A percentile compares a stretch with the other conserved stretches of the same genome.
These are phyloP conservation scores for Sporormia fimetaria DNA, from an alignment of 495 filamentous ascomycete genomes.

Conservation along the genomic window DNA sequence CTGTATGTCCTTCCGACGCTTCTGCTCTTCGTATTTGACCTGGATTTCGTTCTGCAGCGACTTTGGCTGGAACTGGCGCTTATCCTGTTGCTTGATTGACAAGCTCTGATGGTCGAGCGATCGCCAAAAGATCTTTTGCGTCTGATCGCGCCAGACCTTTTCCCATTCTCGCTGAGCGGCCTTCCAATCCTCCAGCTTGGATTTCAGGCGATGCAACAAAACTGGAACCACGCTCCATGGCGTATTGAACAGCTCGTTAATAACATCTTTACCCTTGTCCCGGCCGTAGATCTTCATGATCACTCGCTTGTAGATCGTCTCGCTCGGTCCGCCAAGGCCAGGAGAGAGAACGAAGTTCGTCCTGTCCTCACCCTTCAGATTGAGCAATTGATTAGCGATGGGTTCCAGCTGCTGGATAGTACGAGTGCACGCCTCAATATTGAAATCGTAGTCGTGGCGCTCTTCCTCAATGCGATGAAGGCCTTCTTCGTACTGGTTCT, in stretches of 20 bases:
- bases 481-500: slow-evolving; percentile 86
- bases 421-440: slow-evolving; percentile 84
- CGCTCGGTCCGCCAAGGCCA: slow-evolving; percentile 83
- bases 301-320: slow-evolving; percentile 89
- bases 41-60: slow-evolving; percentile 75
- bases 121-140: slow-evolving; percentile 80
- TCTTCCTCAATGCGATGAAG: slow-evolving; percentile 96
- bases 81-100: slow-evolving; percentile 69
- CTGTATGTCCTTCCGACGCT: slow-evolving; percentile 50
- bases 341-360: slow-evolving; percentile 61
- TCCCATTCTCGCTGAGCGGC: slow-evolving; percentile 96
- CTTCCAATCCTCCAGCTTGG: slow-evolving; percentile 94
- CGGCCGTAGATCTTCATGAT: slow-evolving; percentile 97
- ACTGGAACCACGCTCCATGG: slow-evolving; percentile 78
- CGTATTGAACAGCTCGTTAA: slow-evolving; percentile 66
- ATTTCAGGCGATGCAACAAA: slow-evolving; percentile 74
- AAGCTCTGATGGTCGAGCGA: slow-evolving; percentile 94
- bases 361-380: slow-evolving; percentile 59
- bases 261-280: slow-evolving; percentile 69
- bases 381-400: slow-evolving; percentile 74
- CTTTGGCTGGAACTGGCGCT: slow-evolving; percentile 80
- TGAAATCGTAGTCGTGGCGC: slow-evolving; percentile 96
- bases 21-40: slow-evolving; percentile 75
- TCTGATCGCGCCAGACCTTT: slow-evolving; percentile 95
- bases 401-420: slow-evolving; percentile 94